A percentile compares a stretch with the other conserved stretches of the same genome.
Evolutionary conservation across 2,329 filamentous ascomycete species (phyloP).

Genomic region (Arthrobotrys entomopaga): DNA sequence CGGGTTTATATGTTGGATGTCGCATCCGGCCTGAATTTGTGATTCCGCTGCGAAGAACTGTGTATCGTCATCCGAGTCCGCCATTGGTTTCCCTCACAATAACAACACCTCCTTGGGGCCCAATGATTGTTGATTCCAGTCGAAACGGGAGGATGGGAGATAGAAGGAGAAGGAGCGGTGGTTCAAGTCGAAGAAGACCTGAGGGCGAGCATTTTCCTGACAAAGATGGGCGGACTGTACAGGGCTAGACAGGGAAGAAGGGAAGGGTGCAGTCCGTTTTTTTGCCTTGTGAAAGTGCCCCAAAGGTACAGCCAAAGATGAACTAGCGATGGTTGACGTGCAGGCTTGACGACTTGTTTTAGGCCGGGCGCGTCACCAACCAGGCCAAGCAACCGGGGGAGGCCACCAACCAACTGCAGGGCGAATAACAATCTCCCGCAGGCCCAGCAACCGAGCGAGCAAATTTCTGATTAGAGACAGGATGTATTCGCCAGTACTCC

Average conservation of each 20-base stretch:
- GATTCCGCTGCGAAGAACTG: conserved; percentile 53
- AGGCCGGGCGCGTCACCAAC: conserved; percentile 4
- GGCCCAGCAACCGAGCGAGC: not conserved
- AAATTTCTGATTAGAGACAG: not conserved
- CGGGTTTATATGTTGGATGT: conserved; percentile 24
- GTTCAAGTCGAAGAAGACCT: conserved; percentile 49
- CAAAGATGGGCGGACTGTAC: not conserved
- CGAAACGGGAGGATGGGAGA: conserved; percentile 2
- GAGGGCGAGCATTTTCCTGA: conserved; percentile 54
- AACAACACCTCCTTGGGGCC: conserved; percentile 27
- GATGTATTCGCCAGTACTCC: too few species aligned
- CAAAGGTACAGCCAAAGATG: not conserved
- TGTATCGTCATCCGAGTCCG: conserved; percentile 49
- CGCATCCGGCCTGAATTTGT: conserved; percentile 37
- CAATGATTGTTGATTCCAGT: not conserved
- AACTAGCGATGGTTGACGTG: conserved; percentile 12
- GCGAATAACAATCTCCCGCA: not conserved
- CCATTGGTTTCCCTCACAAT: conserved; percentile 22
- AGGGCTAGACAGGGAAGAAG: conserved; percentile 6
- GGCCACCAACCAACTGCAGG: too few species aligned
- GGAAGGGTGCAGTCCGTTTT: not conserved
- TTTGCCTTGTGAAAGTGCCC: conserved; percentile 49
- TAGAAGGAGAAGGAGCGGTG: not conserved
- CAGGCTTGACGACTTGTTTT: conserved; percentile 18
- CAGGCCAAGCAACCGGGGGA: not conserved